phyloP scores from a whole-genome alignment of 192 early-diverging fungal genomes.

The Dispira simplex region DNA sequence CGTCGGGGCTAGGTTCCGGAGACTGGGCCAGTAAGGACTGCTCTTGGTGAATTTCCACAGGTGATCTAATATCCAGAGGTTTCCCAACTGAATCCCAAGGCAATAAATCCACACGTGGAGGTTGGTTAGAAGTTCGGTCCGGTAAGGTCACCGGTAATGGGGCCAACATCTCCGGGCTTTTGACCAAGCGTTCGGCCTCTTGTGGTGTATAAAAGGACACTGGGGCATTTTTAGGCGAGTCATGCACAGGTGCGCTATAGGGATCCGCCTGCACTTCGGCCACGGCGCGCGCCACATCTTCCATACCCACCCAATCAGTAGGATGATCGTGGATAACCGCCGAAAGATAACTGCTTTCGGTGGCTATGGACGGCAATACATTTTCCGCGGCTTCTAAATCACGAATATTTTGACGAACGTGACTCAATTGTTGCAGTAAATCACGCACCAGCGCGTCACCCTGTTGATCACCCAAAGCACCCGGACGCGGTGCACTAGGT shows the following conservation, averaged over 20 bases:
- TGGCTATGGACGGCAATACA: neutral
- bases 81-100: neutral
- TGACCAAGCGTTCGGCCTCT: neutral
- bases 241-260: neutral
- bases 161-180: neutral
- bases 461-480: neutral
- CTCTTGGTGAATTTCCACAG: neutral
- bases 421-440: neutral
- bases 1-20: neutral
- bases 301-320: conserved; percentile 5
- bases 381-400: neutral
- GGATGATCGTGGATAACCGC: neutral
- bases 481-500: neutral
- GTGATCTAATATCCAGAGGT: neutral
- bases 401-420: neutral
- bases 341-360: neutral
- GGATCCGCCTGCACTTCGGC: neutral
- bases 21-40: neutral
- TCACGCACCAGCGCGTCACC: neutral
- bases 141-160: neutral
- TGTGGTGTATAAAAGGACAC: neutral
- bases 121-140: neutral
- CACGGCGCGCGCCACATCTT: conserved; percentile 10
- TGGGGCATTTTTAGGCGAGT: neutral
- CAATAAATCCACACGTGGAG: neutral